Evolutionary conservation across 192 early-diverging fungal genomes (phyloP), one percentile per base, ranked within the genome.

Genomic region (Coemansia sp.): DNA sequence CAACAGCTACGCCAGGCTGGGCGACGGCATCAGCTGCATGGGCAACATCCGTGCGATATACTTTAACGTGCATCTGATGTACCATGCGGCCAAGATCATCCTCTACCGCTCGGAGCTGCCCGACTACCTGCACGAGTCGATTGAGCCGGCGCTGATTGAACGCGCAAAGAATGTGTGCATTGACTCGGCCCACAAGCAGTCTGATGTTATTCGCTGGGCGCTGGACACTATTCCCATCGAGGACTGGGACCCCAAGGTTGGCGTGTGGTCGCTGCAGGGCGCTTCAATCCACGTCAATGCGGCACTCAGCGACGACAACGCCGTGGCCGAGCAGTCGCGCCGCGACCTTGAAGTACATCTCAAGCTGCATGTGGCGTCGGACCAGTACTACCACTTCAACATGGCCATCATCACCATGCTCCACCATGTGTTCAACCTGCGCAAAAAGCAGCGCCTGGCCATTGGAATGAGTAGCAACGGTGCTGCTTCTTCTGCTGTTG

Each of bases 361-460:
- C 41, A 73, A 66, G 41, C 59, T 79, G 37, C 77, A 79, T 37
- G 70, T 79, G 18, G 67, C 66, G 13, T 65, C 77, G 14, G 77
- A 73, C 59, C 62, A 79, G 64, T 73, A 69, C 57, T 79, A 79
- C 55, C 71, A 79, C 54, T 79, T 73, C 51, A 79, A 79, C 60
- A 79, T 79, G 77, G 71, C 69, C 18, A 73, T 79, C 4, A 72
- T 79, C 17, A 79, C 77, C 2, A 73, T 79, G 67, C 77, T 79
- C 42, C 77, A 79, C 58, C 70, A 67, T 27, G 63, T 79, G 11
- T 73, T 73, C 50, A 69, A 79, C 44, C 62, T 79, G 44, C 71
- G 77, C 55, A 67, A 68, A 37, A 59, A 65, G 62, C 69, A 78
- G 43, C 61, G 74, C 11, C 45, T 77, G 34, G 34, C 34, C 34